Base-by-base conservation (phyloP, 75 land plant species). In the Larix kaempferi region DNA sequence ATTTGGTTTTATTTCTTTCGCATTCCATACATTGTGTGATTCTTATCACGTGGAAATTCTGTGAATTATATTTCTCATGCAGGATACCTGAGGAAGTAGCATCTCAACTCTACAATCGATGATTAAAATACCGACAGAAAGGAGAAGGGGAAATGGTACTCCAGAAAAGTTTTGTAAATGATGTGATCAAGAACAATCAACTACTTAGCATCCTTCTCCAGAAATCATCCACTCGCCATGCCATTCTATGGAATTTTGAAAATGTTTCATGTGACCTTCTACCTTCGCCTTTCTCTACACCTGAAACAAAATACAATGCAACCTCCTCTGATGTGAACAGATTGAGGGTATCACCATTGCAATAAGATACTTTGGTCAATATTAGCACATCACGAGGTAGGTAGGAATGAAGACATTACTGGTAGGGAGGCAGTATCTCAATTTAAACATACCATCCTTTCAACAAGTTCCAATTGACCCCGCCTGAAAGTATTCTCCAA, bases 101-200 rank as follows among this genome's bases (percentile, higher is more conserved):
- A 66, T 56, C 57, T 76, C 90, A 83, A 71, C 88, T 89, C 59
- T 78, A 89, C 35, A 96, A 94, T 82, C 89, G 90, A 56, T 81
- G 99, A 26, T 65, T 90, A 54, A 92, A 91, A 74, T 84, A 87
- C 71, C 88, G 83, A 79, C 89, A 84, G 75, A 84, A 78, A 74
- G 76, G 81, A 57, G 89, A 86, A 82, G 99, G 94, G 78, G 99
- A 98, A 75, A 83, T 74, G 58, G 69, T 87, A 73, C 85, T 98
- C 37, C 95, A 95, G 78, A 82, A 85, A 71, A 55, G 78, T 25
- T 98, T 95, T 88, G 87, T 89, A 59, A 76, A 90, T 69, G 86
- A 92, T 80, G 82, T 93, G 58, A 79, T 87, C 22, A 79, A 86
- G 73, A 96, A 90, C 79, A 95, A 93, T 78, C 66, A 78, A 17